Evolutionary conservation across 805 yeast genomes (phyloP), one percentile per base, ranked within the genome.

Genomic region (Saccharomycopsis schoenii): DNA sequence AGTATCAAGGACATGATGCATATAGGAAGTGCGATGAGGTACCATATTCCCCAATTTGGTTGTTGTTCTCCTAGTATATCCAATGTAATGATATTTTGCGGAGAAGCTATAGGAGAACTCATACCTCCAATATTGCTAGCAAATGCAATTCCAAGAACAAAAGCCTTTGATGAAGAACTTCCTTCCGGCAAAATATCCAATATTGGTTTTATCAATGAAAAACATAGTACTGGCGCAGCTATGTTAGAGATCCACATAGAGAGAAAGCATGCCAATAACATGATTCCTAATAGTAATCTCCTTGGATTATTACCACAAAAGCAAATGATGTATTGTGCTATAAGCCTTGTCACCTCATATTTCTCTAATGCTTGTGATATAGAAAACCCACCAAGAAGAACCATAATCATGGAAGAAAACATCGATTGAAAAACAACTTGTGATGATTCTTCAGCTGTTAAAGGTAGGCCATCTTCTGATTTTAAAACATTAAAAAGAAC

Each of bases 161-260:
- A 77, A 1, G 96, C 90, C 69, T 89, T 86, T 8, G 89, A 88
- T 68, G 90, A 89, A 2, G 83, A 80, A 24, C 92, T 85, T 12
- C 83, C 83, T 57, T 87, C 83, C 21, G 96, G 96, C 52, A 92
- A 74, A 0, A 96, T 89, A 68, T 97, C 80, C 66, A 93, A 75
- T 24, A 93, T 76, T 0, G 98, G 97, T 72, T 92, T 97, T 62
- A 93, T 85, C 64, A 93, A 88, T 5, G 97, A 90, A 68, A 82
- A 89, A 73, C 96, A 88, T 60, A 93, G 78, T 2, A 93, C 97
- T 0, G 99, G 99, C 0, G 98, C 94, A 0, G 99, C 99, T 52
- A 93, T 98, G 71, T 93, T 93, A 29, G 96, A 87, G 47, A 93
- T 94, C 96, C 97, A 92, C 89, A 93, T 91, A 4, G 96, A 84